Evolutionary conservation across 148 eudicot genomes (phyloP), one percentile per base, ranked within the genome.

Genomic region (Arctostaphylos glauca): DNA sequence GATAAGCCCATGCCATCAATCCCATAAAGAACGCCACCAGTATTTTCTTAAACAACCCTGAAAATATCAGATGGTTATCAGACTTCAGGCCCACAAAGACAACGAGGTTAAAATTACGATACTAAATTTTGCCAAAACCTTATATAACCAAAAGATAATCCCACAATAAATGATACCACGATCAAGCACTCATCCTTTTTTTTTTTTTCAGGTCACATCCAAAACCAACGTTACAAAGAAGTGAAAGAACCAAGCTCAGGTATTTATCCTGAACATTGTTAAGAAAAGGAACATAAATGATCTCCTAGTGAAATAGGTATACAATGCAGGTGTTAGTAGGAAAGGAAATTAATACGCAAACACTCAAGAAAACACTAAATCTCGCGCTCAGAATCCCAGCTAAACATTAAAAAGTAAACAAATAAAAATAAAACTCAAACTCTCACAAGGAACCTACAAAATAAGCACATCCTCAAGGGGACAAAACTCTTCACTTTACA

Each of bases 1-100:
- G 90, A 83, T 91, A 90, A 85, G 90, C 95, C 92, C 92, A 95
- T 48, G 96, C 94, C 85, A 91, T 43, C 83, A 86, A 60, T 31
- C 94, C 98, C 80, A 90, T 80, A 19, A 94, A 50, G 79, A 83
- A 83, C 6, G 92, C 93, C 19, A 89, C 71, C 60, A 89, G 72
- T 48, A 94, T 78, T 78, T 89, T 96, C 90, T 86, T 87, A 76
- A 93, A 78, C 54, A 94, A 78, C 25, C 98, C 99, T 96, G 88
- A 82, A 81, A 80, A 38, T 75, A 80, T 80, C 14, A 60, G 2
- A 54, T 14, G 10, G 48, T 84, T 15, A 74, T 49, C 43, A 62
- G 74, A 52, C 25, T 70, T 50, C 48, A 8, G 31, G 16, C 43
- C 41, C n/a, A 64, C n/a, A 74, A 7, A 49, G 66, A 46, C 56